A percentile compares a stretch with the other conserved stretches of the same genome.
phyloP scores from a whole-genome alignment of 2,329 filamentous ascomycete genomes.

The Aspergillus neoniger region DNA sequence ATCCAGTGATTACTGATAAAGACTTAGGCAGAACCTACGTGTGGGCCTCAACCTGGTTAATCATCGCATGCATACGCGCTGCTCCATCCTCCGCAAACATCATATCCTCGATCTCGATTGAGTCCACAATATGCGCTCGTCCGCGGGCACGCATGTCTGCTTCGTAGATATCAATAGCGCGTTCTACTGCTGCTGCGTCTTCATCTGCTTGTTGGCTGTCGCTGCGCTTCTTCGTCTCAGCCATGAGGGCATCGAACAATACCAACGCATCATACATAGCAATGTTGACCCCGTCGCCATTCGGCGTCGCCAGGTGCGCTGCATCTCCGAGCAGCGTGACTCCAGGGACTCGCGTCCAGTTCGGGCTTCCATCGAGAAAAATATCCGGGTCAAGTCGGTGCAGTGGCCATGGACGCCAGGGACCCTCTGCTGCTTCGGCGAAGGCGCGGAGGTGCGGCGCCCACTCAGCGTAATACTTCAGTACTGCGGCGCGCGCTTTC shows the following conservation, averaged over 20 bases:
- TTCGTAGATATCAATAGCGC: not conserved
- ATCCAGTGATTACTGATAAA: not conserved
- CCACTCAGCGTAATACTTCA: constrained; percentile 11
- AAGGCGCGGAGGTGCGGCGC: constrained; percentile 21
- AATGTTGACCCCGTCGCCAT: constrained; percentile 35
- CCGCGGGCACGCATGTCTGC: not conserved
- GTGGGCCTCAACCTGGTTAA: not conserved
- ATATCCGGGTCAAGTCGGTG: constrained; percentile 22
- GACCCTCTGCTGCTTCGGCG: constrained; percentile 20
- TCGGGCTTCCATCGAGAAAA: not conserved
- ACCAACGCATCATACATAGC: constrained; percentile 32
- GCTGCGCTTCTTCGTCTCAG: not conserved
- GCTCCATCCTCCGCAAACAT: not conserved
- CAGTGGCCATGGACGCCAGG: constrained; percentile 27
- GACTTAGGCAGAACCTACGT: too few species aligned
- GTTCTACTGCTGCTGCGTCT: not conserved
- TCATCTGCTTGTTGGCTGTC: too few species aligned
- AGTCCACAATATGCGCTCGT: not conserved
- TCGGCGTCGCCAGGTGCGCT: constrained; percentile 31
- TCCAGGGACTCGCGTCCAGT: constrained; percentile 27
- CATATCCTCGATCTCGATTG: not conserved
- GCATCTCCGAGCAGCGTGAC: constrained; percentile 35
- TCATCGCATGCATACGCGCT: not conserved
- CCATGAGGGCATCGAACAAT: constrained; percentile 14
- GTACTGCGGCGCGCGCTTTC: not conserved